Evolutionary conservation across 2,329 filamentous ascomycete genomes (phyloP).

Genomic region (Nemania abortiva): DNA sequence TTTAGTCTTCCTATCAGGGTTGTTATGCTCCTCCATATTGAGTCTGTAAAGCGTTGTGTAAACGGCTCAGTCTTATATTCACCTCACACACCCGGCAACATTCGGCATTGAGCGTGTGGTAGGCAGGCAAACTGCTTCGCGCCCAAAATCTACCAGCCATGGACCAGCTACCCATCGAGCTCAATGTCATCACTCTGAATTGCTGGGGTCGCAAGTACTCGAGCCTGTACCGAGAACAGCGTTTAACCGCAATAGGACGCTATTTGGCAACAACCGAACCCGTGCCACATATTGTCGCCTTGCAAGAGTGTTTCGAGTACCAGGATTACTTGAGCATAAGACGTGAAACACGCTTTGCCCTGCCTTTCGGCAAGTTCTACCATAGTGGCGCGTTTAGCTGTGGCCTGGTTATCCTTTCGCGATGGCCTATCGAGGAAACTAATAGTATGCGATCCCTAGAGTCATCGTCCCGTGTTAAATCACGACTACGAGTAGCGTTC

Average conservation of each 20-base stretch:
- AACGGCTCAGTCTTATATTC: slow-evolving; percentile 1
- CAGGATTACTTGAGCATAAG: slow-evolving; percentile 85
- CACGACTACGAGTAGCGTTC: background rate
- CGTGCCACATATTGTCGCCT: slow-evolving; percentile 84
- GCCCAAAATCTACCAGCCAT: slow-evolving; percentile 35
- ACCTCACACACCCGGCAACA: background rate
- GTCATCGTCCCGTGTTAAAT: background rate
- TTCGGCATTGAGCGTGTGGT: background rate
- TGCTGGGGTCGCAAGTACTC: slow-evolving; percentile 97
- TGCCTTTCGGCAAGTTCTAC: slow-evolving; percentile 96
- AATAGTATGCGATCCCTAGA: slow-evolving; percentile 52
- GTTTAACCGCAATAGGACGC: slow-evolving; percentile 85
- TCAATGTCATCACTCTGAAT: slow-evolving; percentile 90
- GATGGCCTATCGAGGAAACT: slow-evolving; percentile 93
- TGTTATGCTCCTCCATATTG: slow-evolving; percentile 1
- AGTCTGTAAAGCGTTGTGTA: background rate
- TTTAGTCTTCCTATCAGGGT: slow-evolving; percentile 5
- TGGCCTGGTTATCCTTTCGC: slow-evolving; percentile 87
- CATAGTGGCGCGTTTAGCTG: slow-evolving; percentile 88
- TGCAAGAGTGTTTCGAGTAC: slow-evolving; percentile 95
- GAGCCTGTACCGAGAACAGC: slow-evolving; percentile 79
- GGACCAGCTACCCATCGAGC: slow-evolving; percentile 62
- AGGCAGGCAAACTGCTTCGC: background rate
- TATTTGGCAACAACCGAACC: slow-evolving; percentile 77
- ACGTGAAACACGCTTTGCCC: slow-evolving; percentile 75